Conservation (phyloP, 2,329 filamentous ascomycete species). For the Fusarium liriodendri region DNA sequence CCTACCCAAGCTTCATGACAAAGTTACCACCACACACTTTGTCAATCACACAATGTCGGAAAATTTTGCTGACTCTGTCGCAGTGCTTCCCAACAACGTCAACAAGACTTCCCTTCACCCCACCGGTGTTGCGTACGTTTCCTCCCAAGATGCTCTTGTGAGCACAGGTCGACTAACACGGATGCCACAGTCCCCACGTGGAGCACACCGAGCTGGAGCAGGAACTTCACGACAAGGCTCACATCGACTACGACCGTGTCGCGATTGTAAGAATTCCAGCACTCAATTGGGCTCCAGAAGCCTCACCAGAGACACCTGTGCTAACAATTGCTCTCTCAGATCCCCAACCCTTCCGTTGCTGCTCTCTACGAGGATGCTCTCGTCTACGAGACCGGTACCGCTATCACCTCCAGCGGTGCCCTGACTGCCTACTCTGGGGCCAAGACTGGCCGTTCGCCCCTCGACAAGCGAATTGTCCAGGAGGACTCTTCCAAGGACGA, state of each 20-base stretch:
- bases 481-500: conserved; percentile 90
- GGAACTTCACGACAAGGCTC: conserved; percentile 95
- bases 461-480: conserved; percentile 97
- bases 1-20: neutral
- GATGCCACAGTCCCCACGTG: conserved; percentile 72
- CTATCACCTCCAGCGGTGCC: conserved; percentile 95
- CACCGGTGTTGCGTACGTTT: conserved; percentile 86
- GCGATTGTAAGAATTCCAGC: conserved; percentile 80
- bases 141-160: conserved; percentile 14
- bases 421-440: conserved; percentile 97
- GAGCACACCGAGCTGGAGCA: conserved; percentile 98
- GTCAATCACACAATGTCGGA: conserved; percentile 27
- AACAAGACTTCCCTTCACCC: conserved; percentile 96
- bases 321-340: conserved; percentile 53
- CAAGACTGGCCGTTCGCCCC: conserved; percentile 96
- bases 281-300: neutral
- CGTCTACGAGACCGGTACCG: conserved; percentile 95
- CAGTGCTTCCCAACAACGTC: conserved; percentile 71
- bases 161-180: conserved; percentile 41
- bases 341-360: conserved; percentile 93
- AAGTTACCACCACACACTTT: conserved; percentile 5
- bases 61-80: conserved; percentile 27
- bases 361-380: conserved; percentile 99
- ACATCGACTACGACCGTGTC: conserved; percentile 99
- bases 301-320: neutral